Evolutionary conservation across 768 basidiomycete species (phyloP), one percentile per base, ranked within the genome.

Genomic region (Panaeolus papilionaceus): DNA sequence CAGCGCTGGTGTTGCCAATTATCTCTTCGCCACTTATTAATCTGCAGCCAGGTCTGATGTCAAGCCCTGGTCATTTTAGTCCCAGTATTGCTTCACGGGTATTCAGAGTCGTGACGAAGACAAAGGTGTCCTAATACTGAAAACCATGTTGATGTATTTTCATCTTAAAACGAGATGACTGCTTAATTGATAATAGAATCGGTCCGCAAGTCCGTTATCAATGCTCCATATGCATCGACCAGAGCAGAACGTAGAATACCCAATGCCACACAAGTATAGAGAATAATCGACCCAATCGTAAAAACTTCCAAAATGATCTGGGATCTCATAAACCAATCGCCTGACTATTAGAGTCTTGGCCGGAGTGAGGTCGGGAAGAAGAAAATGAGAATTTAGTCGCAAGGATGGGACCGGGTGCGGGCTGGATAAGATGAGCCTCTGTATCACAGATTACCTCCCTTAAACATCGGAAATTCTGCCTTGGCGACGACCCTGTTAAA

Each of bases 391-490:
- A 58, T 37, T 16, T 10, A 37, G 11, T 18, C 8, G 16, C 33
- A 58, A 58, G 54, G 54, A 37, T 58, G 54, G 33, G 54, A 28
- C 33, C 33, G 54, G 33, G 54, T 58, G 33, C 54, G 54, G 16
- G 54, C n/a, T 58, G 54, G 54, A 58, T 58, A 58, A 58, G 54
- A 58, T 58, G 28, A 23, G 10, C 12, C 20, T 58, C 26, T 37
- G 54, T 11, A 4, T 58, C 28, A 23, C 20, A 58, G 54, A 58
- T 58, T 23, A 26, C 8, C 54, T 58, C 54, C 54, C 54, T 58
- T 58, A 58, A 58, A 58, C 28, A 58, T 58, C 28, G 54, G 54
- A 58, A 58, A 58, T 58, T 58, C 33, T 58, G 14, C 54, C 28
- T 58, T 49, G 33, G 28, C 12, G 54, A 28, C 54, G 28, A 58